Base-by-base conservation (phyloP, 2,329 filamentous ascomycete species). In the Fusarium torreyae region DNA sequence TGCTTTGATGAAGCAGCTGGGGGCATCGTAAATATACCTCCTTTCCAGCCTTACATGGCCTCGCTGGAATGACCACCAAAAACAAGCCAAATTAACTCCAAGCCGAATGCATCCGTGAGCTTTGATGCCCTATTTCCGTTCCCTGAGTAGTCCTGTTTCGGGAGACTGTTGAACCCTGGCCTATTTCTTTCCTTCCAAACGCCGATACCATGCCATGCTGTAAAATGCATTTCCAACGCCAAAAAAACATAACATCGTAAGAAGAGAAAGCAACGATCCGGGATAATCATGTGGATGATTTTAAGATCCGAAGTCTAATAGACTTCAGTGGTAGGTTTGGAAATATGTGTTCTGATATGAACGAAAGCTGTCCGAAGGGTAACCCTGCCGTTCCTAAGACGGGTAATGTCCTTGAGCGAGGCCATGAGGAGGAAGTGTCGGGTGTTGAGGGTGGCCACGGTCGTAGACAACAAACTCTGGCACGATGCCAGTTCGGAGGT, bases 401-500 rank as follows among this genome's bases (percentile, higher is more conserved):
- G 75, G 76, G 70, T 77, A 81, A 22, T 76, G 75, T 48, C 78
- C 78, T 44, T 79, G 79, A 51, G 69, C 64, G 44, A 71, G 69
- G 31, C 64, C 64, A 15, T 78, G 77, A n/a, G 70, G 31, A 31
- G 66, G 55, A 40, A 75, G 50, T 15, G 66, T 67, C 42, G 76
- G 75, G 34, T 77, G 73, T 33, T 74, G 74, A 15, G 75, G 71
- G 57, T 78, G 77, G 36, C 74, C 73, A 9, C 79, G 71, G 50
- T 80, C 77, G 67, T 77, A 81, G 48, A 78, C 58, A 43, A 81
- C 58, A 63, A 88, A 91, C 70, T 91, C 88, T 18, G 92, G 92
- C 6, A 94, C 87, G 20, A 93, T 86, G 13, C 92, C 92, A 1
- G 90, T 88, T 38, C 90, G 89, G 59, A 92, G 83, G 42, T 91